Evolutionary conservation across 352 stramenopile species (phyloP).

Genomic region (Pythium grandisporangium): DNA sequence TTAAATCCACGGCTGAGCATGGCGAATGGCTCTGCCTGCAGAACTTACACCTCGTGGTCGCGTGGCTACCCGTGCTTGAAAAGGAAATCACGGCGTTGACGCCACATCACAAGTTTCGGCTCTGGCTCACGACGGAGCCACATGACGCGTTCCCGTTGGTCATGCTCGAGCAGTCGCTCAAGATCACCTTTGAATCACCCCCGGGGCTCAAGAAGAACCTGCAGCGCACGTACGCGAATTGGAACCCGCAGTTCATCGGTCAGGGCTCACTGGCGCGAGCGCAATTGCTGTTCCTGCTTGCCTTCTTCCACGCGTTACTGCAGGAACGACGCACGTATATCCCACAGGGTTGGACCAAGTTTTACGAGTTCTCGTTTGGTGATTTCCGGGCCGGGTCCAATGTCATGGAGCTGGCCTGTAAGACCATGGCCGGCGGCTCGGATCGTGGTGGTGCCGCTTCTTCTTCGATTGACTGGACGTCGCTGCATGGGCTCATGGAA

Average conservation of each 20-base stretch:
- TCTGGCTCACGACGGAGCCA: conserved; percentile 94
- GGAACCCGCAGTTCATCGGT: conserved; percentile 70
- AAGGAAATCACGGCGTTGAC: conserved; percentile 80
- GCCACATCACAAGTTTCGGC: conserved; percentile 81
- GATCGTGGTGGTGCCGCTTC: conserved; percentile 8
- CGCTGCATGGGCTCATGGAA: conserved; percentile 93
- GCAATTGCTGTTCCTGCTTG: conserved; percentile 84
- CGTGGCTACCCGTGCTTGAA: conserved; percentile 89
- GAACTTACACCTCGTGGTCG: conserved; percentile 93
- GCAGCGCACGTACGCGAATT: conserved; percentile 87
- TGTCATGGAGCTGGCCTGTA: conserved; percentile 77
- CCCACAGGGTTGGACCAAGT: conserved; percentile 94
- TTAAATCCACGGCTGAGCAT: conserved; percentile 64
- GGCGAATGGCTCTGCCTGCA: conserved; percentile 95
- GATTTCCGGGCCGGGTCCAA: conserved; percentile 90
- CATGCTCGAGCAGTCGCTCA: conserved; percentile 89
- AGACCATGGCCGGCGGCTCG: conserved; percentile 11
- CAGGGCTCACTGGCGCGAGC: conserved; percentile 27
- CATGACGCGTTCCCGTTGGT: conserved; percentile 88
- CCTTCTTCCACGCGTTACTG: conserved; percentile 85
- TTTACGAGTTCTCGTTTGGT: conserved; percentile 94
- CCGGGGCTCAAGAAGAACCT: conserved; percentile 95
- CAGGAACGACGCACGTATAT: conserved; percentile 89
- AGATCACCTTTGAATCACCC: conserved; percentile 94
- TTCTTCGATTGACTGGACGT: conserved; percentile 90